Conservation (phyloP, 2,329 filamentous ascomycete genomes). For the Botrytis sinoallii region DNA sequence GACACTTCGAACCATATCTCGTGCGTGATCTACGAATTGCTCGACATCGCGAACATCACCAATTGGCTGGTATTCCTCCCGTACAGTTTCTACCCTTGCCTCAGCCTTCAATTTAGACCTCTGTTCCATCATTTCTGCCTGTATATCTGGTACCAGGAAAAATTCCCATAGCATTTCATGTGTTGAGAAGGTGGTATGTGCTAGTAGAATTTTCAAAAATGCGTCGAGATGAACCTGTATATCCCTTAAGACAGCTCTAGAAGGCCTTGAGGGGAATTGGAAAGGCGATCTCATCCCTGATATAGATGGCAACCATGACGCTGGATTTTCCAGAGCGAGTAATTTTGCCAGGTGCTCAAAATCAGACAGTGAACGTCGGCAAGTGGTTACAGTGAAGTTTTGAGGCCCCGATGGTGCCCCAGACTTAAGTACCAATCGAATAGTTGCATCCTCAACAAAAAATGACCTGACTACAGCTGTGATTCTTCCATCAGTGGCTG, state of each 20-base stretch:
- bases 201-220: conserved; percentile 81
- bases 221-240: conserved; percentile 82
- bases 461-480: conserved; percentile 93
- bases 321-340: conserved; percentile 84
- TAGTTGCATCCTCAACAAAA: conserved; percentile 94
- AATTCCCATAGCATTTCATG: conserved; percentile 99
- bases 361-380: conserved; percentile 79
- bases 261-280: conserved; percentile 88
- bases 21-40: conserved; percentile 85
- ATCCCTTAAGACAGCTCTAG: conserved; percentile 79
- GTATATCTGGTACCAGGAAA: conserved; percentile 92
- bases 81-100: conserved; percentile 75
- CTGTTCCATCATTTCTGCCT: conserved; percentile 84
- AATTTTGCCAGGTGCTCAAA: conserved; percentile 88
- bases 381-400: conserved; percentile 92
- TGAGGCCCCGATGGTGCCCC: conserved; percentile 78
- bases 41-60: conserved; percentile 85
- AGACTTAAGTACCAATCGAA: conserved; percentile 90
- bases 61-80: conserved; percentile 84
- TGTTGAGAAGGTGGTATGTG: conserved; percentile 87
- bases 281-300: conserved; percentile 80
- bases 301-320: conserved; percentile 86
- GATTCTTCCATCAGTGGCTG: conserved; percentile 73
- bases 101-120: conserved; percentile 84
- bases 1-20: conserved; percentile 82